These are phyloP conservation scores for Bisporella sp. DNA, from an alignment of 2,329 filamentous ascomycete species.

Conservation along the genomic window DNA sequence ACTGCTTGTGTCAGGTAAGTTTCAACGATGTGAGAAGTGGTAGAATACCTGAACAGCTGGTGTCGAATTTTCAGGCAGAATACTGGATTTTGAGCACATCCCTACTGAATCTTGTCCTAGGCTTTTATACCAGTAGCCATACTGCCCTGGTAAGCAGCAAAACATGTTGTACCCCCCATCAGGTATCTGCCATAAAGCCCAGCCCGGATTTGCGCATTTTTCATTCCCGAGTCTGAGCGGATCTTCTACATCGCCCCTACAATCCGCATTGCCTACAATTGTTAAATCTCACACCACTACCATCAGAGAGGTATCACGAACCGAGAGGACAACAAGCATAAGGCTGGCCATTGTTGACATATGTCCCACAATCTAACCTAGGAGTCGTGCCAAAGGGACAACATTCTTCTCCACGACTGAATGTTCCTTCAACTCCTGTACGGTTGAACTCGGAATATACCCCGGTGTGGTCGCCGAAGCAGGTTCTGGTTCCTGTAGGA, in stretches of 20 bases:
- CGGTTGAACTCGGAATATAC: not conserved
- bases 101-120: not conserved
- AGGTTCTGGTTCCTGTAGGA: not conserved
- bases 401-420: not conserved
- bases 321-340: not conserved
- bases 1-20: not conserved
- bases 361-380: not conserved
- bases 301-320: not conserved
- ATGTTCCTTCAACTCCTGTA: not conserved
- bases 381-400: not conserved
- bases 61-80: not conserved
- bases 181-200: constrained; percentile 1
- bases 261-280: not conserved
- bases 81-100: not conserved
- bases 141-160: not conserved
- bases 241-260: not conserved
- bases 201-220: not conserved
- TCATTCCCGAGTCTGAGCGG: not conserved
- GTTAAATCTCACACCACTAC: not conserved
- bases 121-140: not conserved
- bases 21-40: not conserved
- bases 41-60: not conserved
- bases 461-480: not conserved
- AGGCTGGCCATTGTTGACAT: not conserved
- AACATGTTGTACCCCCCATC: constrained; percentile 1